Base-by-base conservation (phyloP, 257 asterid species). In the Solanum corneliomulleri region DNA sequence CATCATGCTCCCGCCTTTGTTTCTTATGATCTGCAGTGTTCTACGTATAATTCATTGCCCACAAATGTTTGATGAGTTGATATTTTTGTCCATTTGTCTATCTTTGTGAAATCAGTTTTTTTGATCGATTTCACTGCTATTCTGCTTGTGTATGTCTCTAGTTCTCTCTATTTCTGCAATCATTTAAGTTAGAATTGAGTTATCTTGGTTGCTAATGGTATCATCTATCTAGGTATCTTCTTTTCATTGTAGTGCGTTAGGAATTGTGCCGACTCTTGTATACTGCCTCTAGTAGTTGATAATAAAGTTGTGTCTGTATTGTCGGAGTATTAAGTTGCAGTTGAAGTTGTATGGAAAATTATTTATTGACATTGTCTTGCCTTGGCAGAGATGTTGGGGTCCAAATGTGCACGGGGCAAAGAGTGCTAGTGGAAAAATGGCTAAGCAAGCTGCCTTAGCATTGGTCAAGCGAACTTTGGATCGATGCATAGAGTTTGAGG, bases 371-470 rank as follows among this genome's bases (percentile, higher is more conserved):
- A 27, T 78, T 45, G 27, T 78, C 66, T 27, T 77, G 62, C 60
- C 62, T 77, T 47, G 44, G 31, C 95, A 96, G 99, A 91, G 89
- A 90, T 94, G 94, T 88, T 90, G 98, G 93, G 96, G 96, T 77
- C 96, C 96, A 83, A 89, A 89, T 90, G 94, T 93, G 42, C 95
- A 93, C 77, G 98, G 98, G 89, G 91, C 93, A 95, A 96, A 96
- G 91, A 93, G 98, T 78, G 66, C 84, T 47, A 47, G 39, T 93
- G 95, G 98, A 83, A 96, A 93, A 92, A 91, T 96, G 92, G 98
- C 98, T 84, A 95, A 93, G 92, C 97, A 95, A 90, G 96, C 96
- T 89, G 96, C 96, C 87, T 90, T 95, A 88, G 92, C 96, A 91
- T 96, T 93, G 91, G 98, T 93, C 83, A 93, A 91, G 92, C 91